Evolutionary conservation across 768 basidiomycete species (phyloP), one percentile per base, ranked within the genome.

Genomic region (Clitopilus hobsonii): DNA sequence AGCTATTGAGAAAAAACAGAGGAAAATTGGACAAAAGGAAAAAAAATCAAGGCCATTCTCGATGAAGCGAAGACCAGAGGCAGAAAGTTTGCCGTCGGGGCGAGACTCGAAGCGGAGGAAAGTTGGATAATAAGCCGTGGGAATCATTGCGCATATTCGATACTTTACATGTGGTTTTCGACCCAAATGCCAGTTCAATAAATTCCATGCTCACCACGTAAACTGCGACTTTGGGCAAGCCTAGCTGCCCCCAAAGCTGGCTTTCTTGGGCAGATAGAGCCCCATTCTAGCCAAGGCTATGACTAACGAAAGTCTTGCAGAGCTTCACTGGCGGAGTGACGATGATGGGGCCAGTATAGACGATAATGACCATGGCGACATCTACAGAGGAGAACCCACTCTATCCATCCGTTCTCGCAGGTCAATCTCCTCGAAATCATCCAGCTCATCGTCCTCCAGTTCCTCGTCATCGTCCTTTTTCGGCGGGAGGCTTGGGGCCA

Each of bases 1-100:
- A 69, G 91, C 84, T 5, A 84, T 96, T 25, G 91, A 91, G 62
- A 95, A 90, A 79, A 94, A 85, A 68, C 85, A 90, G 70, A 91
- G 83, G 69, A 96, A 94, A 75, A 74, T 87, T 18, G 79, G 80
- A 51, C 91, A 93, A 69, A 94, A 89, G 69, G 94, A 96, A 76
- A 96, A 95, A 71, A 88, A 83, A 63, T 85, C 80, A 54, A 75
- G 92, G 52, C 94, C 94, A 11, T 87, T 85, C 60, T 64, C 66
- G 1, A 73, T 67, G 56, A 66, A 63, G 20, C 54, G 54, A 27
- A 30, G 20, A 22, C 20, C 25, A 20, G 55, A 48, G 6, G 13
- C 26, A 32, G 25, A 50, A 45, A 45, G 41, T 23, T 7, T 32
- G 10, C 29, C 27, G 32, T 16, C 16, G 59, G 50, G 38, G 57